Evolutionary conservation across 371 early-diverging fungal genomes (phyloP).

Genomic region (Smittium mucronatum): DNA sequence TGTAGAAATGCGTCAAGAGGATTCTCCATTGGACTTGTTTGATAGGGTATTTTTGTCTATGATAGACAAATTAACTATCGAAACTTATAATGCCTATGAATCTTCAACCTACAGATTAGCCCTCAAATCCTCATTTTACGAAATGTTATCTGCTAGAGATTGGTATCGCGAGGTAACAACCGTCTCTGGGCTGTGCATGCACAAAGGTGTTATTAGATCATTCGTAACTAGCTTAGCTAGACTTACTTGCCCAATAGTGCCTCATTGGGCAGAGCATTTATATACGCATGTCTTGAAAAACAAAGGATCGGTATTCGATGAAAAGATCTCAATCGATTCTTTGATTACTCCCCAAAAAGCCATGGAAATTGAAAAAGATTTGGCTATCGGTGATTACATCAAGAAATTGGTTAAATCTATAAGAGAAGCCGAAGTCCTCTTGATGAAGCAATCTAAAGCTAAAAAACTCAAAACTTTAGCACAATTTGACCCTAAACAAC

Average conservation of each 20-base stretch:
- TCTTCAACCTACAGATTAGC: constrained; percentile 88
- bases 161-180: constrained; percentile 75
- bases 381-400: constrained; percentile 70
- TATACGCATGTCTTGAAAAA: constrained; percentile 70
- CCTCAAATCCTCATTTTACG: constrained; percentile 87
- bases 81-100: constrained; percentile 66
- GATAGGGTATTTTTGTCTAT: constrained; percentile 81
- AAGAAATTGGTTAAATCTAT: constrained; percentile 57
- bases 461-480: constrained; percentile 55
- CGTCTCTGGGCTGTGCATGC: constrained; percentile 59
- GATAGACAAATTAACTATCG: constrained; percentile 57
- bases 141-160: constrained; percentile 81
- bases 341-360: constrained; percentile 28
- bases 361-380: constrained; percentile 45
- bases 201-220: constrained; percentile 60
- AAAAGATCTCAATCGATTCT: constrained; percentile 49
- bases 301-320: constrained; percentile 47
- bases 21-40: constrained; percentile 44
- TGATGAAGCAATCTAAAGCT: constrained; percentile 43
- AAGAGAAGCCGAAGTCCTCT: constrained; percentile 66
- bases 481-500: constrained; percentile 45
- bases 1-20: constrained; percentile 30
- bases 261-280: constrained; percentile 88
- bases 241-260: constrained; percentile 72
- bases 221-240: constrained; percentile 77